Evolutionary conservation across 768 basidiomycete species (phyloP).

Genomic region (Polyporus arcularius): DNA sequence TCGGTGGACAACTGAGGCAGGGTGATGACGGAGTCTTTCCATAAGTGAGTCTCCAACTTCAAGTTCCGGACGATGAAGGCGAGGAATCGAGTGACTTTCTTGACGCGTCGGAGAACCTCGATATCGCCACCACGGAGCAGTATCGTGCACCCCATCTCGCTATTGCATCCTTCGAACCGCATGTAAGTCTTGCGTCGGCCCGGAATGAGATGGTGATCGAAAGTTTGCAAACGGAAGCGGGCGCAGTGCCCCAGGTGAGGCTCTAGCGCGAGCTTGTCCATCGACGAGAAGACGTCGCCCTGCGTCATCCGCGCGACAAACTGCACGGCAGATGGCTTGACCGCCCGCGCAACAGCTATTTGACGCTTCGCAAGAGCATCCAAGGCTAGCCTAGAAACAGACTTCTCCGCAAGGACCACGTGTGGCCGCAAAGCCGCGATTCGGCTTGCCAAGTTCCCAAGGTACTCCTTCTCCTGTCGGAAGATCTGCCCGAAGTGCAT

Average conservation of each 20-base stretch:
- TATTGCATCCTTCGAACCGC: conserved; percentile 95
- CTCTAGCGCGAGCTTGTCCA: conserved; percentile 90
- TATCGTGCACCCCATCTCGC: conserved; percentile 93
- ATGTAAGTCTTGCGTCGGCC: conserved; percentile 93
- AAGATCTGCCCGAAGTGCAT: conserved; percentile 90
- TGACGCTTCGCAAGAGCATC: conserved; percentile 83
- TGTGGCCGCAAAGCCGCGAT: conserved; percentile 93
- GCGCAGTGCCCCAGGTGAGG: conserved; percentile 88
- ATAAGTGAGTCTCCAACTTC: conserved; percentile 91
- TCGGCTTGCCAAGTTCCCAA: conserved; percentile 82
- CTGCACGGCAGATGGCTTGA: conserved; percentile 85
- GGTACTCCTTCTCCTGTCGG: conserved; percentile 91
- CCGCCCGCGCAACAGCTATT: conserved; percentile 87
- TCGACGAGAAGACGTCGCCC: conserved; percentile 92
- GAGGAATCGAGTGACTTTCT: conserved; percentile 91
- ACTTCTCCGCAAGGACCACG: conserved; percentile 87
- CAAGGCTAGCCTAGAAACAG: conserved; percentile 87
- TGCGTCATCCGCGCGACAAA: conserved; percentile 94
- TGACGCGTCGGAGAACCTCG: conserved; percentile 79
- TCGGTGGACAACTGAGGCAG: conserved; percentile 65
- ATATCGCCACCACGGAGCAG: conserved; percentile 86
- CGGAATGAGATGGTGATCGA: conserved; percentile 93
- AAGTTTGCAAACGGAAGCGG: conserved; percentile 87
- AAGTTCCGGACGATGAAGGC: conserved; percentile 91
- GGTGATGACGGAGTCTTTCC: conserved; percentile 86